Base-by-base conservation (phyloP, 768 basidiomycete species). In the Infundibulicybe gibba region DNA sequence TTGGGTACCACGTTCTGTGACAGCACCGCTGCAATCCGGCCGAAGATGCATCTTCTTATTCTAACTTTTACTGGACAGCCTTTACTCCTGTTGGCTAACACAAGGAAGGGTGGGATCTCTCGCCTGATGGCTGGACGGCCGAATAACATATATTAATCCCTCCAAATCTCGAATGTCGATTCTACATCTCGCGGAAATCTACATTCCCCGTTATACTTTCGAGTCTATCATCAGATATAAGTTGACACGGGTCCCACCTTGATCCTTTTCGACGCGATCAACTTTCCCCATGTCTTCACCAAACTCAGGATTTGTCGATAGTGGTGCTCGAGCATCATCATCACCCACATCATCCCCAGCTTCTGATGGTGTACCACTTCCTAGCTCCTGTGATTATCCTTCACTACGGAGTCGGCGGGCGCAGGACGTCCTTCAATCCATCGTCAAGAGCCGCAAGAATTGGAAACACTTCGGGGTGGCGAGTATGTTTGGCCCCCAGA, bases 401-500 rank as follows among this genome's bases (percentile, higher is more conserved):
- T 40, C 65, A 16, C 52, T 68, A 13, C 58, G 60, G 10, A 68
- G 64, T 50, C 55, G 68, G 43, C 63, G 65, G 32, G 75, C 77
- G 1, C 70, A 73, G 41, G 81, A 83, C 48, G 82, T 84, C 51
- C 77, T 86, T 61, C 72, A 80, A 58, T 77, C 79, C 41, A 81
- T 88, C 50, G 76, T 85, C 52, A 79, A 74, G 50, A 77, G 77
- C 37, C 77, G 87, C 53, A 87, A 87, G 64, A 83, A 77, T 57
- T 89, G 85, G 84, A 86, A 60, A 86, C 83, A 0, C 64, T 83
- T 20, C 77, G 79, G 59, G 86, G 84, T 39, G 79, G 81, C 25
- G 86, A 89, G 60, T 75, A 83, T 9, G 86, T 90, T 16, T 89
- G 87, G 87, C 87, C 87, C 44, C 85, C 83, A 10, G 77, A 84